Evolutionary conservation across 2,329 filamentous ascomycete species (phyloP), one percentile per base, ranked within the genome.

Genomic region (Scolecobasidium constrictum): DNA sequence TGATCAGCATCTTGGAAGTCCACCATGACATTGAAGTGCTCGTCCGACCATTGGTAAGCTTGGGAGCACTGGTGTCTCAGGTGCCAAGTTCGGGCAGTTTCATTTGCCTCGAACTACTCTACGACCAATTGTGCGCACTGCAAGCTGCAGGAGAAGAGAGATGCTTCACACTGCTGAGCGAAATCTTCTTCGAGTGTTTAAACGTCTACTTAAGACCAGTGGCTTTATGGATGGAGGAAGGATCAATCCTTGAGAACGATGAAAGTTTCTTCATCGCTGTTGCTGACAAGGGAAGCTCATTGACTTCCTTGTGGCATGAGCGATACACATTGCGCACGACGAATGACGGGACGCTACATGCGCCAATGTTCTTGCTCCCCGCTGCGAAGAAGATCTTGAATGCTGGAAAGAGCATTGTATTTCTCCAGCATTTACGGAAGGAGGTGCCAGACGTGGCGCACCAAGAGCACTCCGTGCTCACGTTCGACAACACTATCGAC

Each of bases 341-440:
- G 1, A 59, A 71, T 3, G 67, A 77, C 34, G 77, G 79, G 13
- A 62, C 64, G 2, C 59, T 87, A 1, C 77, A 82, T 51, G 79
- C 81, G 0, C 88, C 90, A 0, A 71, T 65, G 3, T 95, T 94
- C 49, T 68, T 95, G 4, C 75, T 79, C 31, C 72, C 80, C 2
- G 75, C 80, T 2, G 77, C 77, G 1, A 64, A 68, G 18, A 83
- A 79, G 48, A 86, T 95, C 28, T 90, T 94, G 53, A 86, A 81
- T 1, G 81, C 86, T 2, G 90, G 90, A 0, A 95, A 95, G 61
- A 93, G 83, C 52, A 80, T 92, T 43, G 77, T 92, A 1, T 82
- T 95, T 35, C 64, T 95, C 75, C 81, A 38, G 67, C 94, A 9
- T 76, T 22, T 44, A 13, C 19, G 26, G 26, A 31, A 31, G 26